Evolutionary conservation across 2,329 filamentous ascomycete genomes (phyloP), one percentile per base, ranked within the genome.

Genomic region (Verticillium albo-atrum): DNA sequence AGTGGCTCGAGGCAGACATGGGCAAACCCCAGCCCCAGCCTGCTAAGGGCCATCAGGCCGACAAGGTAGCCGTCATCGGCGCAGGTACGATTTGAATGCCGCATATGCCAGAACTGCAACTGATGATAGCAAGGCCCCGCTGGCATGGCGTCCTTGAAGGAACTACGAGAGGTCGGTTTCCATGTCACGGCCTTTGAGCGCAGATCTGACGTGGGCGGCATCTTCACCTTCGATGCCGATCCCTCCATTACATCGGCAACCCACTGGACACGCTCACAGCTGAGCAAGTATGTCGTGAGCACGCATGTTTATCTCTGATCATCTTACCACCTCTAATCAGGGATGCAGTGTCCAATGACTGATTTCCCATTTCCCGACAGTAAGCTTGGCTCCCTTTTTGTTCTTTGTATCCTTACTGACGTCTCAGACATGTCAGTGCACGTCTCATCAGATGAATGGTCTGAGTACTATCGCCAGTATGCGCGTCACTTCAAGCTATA

Each of bases 241-340:
- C 64, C 65, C 0, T 55, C 58, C 12, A 59, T 66, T 54, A 68
- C 66, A 1, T 69, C 67, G 1, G 64, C 61, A 7, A 64, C 64
- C 1, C 54, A 34, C n/a, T 54, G 54, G 23, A 68, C 66, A 2
- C 60, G 58, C 12, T 57, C 65, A 1, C 65, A 69, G 47, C 55
- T 68, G 10, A 68, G 67, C 65, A 68, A 67, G 30, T 70, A 66
- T 35, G 32, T 67, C 9, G 67, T 68, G 28, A 61, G 62, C 54
- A 9, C 14, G 27, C 25, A 6, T 32, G 20, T 12, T 17, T 3
- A 14, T 12, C 20, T 3, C 4, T 10, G 10, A 50, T 6, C 34
- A 25, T 9, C 3, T 12, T 23, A 20, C 20, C n/a, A 25, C 20
- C 20, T 14, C 42, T 50, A 50, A 50, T 14, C 20, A 9, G 2